phyloP scores from a whole-genome alignment of 352 stramenopile species.

The Blastocystis sp. region DNA sequence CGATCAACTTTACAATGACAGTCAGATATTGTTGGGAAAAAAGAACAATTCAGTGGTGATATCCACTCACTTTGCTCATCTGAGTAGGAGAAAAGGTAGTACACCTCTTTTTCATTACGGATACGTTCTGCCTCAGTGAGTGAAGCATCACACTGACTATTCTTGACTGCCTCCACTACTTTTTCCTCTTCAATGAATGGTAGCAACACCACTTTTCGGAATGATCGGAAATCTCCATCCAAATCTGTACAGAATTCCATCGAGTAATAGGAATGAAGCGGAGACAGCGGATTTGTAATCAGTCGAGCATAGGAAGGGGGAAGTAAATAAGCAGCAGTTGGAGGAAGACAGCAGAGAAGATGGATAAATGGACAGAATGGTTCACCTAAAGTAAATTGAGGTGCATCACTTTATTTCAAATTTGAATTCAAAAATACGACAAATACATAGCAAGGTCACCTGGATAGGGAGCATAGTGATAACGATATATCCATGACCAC shows the following conservation, averaged over 20 bases:
- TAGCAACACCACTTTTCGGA: conserved; percentile 95
- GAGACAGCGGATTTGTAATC: conserved; percentile 85
- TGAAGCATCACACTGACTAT: conserved; percentile 22
- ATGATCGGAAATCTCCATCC: conserved; percentile 95
- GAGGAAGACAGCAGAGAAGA: conserved; percentile 90
- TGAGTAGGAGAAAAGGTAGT: conserved; percentile 58
- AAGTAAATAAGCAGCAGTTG: conserved; percentile 86
- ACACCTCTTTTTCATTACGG: conserved; percentile 56
- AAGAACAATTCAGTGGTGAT: background rate
- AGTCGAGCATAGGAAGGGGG: conserved; percentile 83
- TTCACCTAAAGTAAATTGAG: conserved; percentile 76
- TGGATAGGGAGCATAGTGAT: conserved; percentile 96
- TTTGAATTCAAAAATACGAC: background rate
- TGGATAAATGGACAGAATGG: conserved; percentile 93
- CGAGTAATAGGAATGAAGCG: conserved; percentile 89
- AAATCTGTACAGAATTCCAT: conserved; percentile 86
- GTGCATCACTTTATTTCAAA: conserved; percentile 69
- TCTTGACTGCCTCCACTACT: conserved; percentile 74
- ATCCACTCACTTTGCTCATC: background rate
- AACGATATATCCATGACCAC: conserved; percentile 98
- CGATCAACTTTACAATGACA: background rate
- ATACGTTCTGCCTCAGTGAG: conserved; percentile 64
- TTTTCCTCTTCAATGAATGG: conserved; percentile 94
- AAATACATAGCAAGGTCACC: conserved; percentile 89
- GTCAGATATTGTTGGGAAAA: background rate